Conservation (phyloP, 805 yeast genomes). For the Spencermartinsiella europaea region DNA sequence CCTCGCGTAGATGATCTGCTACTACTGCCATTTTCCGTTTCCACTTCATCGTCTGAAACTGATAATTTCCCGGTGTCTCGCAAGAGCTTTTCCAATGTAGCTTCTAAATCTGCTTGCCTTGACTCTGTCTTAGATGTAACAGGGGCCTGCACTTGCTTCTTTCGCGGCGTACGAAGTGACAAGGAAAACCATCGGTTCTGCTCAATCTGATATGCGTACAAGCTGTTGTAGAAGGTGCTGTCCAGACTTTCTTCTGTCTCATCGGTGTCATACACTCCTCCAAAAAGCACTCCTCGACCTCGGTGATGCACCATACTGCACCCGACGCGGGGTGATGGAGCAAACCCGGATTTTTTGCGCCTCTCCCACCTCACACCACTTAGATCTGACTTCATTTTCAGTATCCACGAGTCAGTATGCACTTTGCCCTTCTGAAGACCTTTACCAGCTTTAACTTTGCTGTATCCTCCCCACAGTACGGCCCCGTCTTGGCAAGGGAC, state of each 20-base stretch:
- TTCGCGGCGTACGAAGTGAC: conserved; percentile 56
- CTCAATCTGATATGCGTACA: conserved; percentile 78
- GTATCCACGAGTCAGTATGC: conserved; percentile 75
- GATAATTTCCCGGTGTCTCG: conserved; percentile 24
- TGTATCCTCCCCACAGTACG: conserved; percentile 86
- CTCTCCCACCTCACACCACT: conserved; percentile 81
- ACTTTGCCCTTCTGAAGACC: conserved; percentile 90
- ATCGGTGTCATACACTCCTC: conserved; percentile 92
- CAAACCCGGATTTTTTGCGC: conserved; percentile 81
- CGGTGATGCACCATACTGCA: conserved; percentile 84
- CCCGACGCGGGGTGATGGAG: conserved; percentile 93
- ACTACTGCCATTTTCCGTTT: neutral
- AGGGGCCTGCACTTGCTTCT: conserved; percentile 37
- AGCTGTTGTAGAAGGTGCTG: conserved; percentile 74
- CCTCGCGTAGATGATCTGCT: neutral
- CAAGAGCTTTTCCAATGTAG: conserved; percentile 52
- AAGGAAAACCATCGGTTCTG: conserved; percentile 83
- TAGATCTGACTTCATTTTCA: conserved; percentile 82
- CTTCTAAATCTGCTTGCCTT: conserved; percentile 78
- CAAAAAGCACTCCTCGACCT: conserved; percentile 88
- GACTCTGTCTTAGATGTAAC: conserved; percentile 40
- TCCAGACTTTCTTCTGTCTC: conserved; percentile 92
- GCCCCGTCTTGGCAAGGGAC: conserved; percentile 77
- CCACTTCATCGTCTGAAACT: conserved; percentile 25
- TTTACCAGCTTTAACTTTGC: conserved; percentile 79